These are phyloP conservation scores for Fonsecaea erecta DNA, from an alignment of 2,329 filamentous ascomycete genomes.

Conservation along the genomic window DNA sequence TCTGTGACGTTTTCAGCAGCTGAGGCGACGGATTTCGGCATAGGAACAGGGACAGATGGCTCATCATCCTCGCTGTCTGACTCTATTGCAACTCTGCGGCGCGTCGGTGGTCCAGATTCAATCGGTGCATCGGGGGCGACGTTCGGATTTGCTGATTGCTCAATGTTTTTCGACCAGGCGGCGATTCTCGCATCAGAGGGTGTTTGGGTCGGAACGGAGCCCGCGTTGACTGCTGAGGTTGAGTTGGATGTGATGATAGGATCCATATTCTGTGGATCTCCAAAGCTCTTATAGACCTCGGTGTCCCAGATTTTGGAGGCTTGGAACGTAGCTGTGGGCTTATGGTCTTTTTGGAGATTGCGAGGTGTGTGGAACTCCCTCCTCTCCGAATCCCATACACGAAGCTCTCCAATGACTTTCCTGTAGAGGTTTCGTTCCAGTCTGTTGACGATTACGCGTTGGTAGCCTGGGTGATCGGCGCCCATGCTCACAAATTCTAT, in stretches of 20 bases:
- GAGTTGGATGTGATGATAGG: conserved; percentile 28
- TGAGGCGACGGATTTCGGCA: neutral
- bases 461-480: conserved; percentile 19
- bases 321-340: conserved; percentile 33
- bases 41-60: neutral
- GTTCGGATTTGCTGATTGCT: conserved; percentile 31
- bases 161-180: conserved; percentile 33
- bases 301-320: conserved; percentile 42
- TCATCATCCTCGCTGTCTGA: conserved; percentile 34
- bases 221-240: conserved; percentile 4
- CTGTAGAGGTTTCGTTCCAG: conserved; percentile 25
- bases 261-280: conserved; percentile 37
- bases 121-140: conserved; percentile 28
- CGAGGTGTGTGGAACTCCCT: conserved; percentile 15
- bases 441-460: conserved; percentile 29
- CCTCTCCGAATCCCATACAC: conserved; percentile 4
- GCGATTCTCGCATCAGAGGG: conserved; percentile 25
- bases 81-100: conserved; percentile 27
- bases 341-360: conserved; percentile 16
- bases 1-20: neutral
- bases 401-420: conserved; percentile 30
- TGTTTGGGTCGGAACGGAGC: neutral
- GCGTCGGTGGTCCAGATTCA: conserved; percentile 18
- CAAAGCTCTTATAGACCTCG: conserved; percentile 42
- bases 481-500: conserved; percentile 25